Conservation (phyloP, 108 stramenopile genomes). For the Conticribra guillardii region DNA sequence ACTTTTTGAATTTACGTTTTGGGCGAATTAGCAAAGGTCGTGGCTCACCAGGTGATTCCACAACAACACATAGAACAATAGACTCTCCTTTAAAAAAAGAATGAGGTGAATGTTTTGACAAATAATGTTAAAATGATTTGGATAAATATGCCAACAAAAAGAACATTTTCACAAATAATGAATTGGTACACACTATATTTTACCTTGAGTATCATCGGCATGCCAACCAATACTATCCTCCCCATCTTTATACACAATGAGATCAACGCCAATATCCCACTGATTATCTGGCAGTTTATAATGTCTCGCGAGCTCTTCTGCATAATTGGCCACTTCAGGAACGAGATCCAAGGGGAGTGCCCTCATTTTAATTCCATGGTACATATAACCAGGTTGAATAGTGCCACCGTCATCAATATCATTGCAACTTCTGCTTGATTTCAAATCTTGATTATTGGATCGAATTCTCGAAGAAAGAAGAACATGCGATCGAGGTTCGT, state of each 20-base stretch:
- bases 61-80: conserved; percentile 45
- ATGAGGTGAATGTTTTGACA: neutral
- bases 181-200: no score
- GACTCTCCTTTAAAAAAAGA: conserved; percentile 31
- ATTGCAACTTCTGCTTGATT: no score
- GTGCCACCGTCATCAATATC: no score
- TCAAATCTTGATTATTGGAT: no score
- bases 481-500: conserved; percentile 47
- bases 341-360: conserved; percentile 23
- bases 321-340: conserved; percentile 36
- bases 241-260: conserved; percentile 54
- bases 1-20: conserved; percentile 11
- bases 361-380: conserved; percentile 39
- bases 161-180: no score
- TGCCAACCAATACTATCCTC: conserved; percentile 64
- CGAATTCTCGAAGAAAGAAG: conserved; percentile 34
- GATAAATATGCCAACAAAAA: neutral
- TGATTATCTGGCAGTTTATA: conserved; percentile 16
- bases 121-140: neutral
- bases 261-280: conserved; percentile 60
- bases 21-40: conserved; percentile 39
- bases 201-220: conserved; percentile 62
- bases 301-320: no score
- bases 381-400: no score
- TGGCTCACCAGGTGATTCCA: conserved; percentile 33